Evolutionary conservation across 169 alveolate genomes (phyloP).

Genomic region (Plasmodium malariae): DNA sequence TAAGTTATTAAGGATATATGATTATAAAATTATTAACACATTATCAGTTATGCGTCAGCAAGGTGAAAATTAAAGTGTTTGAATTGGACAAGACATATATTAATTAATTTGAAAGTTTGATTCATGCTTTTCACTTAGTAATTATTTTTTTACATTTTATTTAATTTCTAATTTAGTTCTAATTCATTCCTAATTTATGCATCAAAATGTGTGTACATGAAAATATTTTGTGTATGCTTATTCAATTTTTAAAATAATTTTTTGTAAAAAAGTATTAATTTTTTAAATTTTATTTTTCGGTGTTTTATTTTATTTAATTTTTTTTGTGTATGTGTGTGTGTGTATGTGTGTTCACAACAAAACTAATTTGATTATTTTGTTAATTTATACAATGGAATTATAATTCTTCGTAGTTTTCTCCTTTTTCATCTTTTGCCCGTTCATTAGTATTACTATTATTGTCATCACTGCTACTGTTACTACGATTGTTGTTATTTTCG

Average conservation of each 20-base stretch:
- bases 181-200: too few species aligned
- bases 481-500: too few species aligned
- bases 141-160: background rate
- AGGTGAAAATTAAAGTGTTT: too few species aligned
- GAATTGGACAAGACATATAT: too few species aligned
- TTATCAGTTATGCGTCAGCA: too few species aligned
- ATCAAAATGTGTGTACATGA: background rate
- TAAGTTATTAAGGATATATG: background rate
- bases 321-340: constrained; percentile 1
- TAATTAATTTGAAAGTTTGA: too few species aligned
- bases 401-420: constrained; percentile 25
- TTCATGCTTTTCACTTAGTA: too few species aligned
- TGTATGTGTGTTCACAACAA: background rate
- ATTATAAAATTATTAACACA: too few species aligned
- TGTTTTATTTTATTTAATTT: background rate
- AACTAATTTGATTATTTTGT: constrained; percentile 4
- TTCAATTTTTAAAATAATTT: background rate
- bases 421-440: background rate
- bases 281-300: background rate
- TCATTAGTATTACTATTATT: background rate
- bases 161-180: background rate
- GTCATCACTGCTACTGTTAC: too few species aligned
- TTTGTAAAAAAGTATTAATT: background rate
- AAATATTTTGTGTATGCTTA: background rate
- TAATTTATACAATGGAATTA: background rate